Evolutionary conservation across 1,139 yeast genomes (phyloP).

Genomic region (Petasospora fabianii): DNA sequence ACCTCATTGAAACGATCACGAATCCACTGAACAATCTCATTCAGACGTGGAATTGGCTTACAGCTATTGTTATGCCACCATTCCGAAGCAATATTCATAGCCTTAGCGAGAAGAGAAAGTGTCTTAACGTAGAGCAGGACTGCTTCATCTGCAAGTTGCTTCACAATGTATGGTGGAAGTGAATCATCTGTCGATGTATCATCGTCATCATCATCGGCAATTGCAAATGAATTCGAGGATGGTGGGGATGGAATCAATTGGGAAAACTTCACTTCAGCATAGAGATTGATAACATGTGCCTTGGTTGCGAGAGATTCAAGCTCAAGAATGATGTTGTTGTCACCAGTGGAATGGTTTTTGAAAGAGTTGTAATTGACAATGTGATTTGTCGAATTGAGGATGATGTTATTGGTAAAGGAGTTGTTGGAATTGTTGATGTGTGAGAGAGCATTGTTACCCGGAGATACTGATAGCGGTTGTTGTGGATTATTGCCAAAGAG

Average conservation of each 20-base stretch:
- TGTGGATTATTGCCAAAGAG: slow-evolving; percentile 54
- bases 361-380: slow-evolving; percentile 25
- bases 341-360: slow-evolving; percentile 37
- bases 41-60: slow-evolving; percentile 45
- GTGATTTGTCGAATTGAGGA: slow-evolving; percentile 29
- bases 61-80: slow-evolving; percentile 75
- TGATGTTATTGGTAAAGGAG: slow-evolving; percentile 29
- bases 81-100: slow-evolving; percentile 77
- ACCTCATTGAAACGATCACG: slow-evolving; percentile 86
- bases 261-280: slow-evolving; percentile 86
- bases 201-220: slow-evolving; percentile 32
- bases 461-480: slow-evolving; percentile 5
- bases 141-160: slow-evolving; percentile 77
- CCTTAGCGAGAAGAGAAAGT: slow-evolving; percentile 72
- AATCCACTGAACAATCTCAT: slow-evolving; percentile 88
- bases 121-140: slow-evolving; percentile 81
- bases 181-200: slow-evolving; percentile 39
- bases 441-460: slow-evolving; percentile 13
- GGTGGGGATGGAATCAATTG: slow-evolving; percentile 82
- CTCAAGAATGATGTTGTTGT: slow-evolving; percentile 42
- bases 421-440: slow-evolving; percentile 22
- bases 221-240: slow-evolving; percentile 36
- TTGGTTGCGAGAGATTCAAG: slow-evolving; percentile 82
- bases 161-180: slow-evolving; percentile 60
- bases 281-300: slow-evolving; percentile 82